phyloP scores from a whole-genome alignment of 257 asterid genomes.

The Euphrasia confusa region DNA sequence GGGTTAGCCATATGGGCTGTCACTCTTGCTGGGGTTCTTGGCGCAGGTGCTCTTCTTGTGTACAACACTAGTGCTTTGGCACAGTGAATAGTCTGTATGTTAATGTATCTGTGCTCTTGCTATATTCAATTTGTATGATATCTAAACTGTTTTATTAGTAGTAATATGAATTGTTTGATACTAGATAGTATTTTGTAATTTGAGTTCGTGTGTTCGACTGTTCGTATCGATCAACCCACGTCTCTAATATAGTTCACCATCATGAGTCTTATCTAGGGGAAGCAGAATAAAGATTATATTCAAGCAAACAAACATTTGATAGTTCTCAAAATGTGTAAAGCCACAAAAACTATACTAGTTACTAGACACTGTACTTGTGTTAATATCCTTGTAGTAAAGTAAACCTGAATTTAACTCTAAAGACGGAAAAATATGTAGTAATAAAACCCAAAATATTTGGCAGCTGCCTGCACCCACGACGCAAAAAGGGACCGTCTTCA shows the following conservation, averaged over 20 bases:
- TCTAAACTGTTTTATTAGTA: too few relatives aligned
- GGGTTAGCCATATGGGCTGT: slow-evolving; percentile 93
- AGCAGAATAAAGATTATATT: slow-evolving; percentile 16
- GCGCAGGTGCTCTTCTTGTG: slow-evolving; percentile 94
- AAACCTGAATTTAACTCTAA: too few relatives aligned
- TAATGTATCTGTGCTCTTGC: too few relatives aligned
- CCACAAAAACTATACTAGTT: slow-evolving; percentile 7
- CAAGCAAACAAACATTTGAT: slow-evolving; percentile 20
- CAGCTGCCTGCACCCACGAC: slow-evolving; percentile 19
- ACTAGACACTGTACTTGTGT: slow-evolving; percentile 33
- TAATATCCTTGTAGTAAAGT: slow-evolving; percentile 5
- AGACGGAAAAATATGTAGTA: too few relatives aligned
- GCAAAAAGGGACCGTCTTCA: slow-evolving; percentile 8
- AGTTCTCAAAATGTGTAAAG: slow-evolving; percentile 25
- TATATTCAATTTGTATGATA: too few relatives aligned
- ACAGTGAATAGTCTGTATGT: slow-evolving; percentile 33
- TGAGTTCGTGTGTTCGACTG: too few relatives aligned
- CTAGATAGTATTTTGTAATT: too few relatives aligned
- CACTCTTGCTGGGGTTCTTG: slow-evolving; percentile 67
- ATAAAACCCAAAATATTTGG: too few relatives aligned
- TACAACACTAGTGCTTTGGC: slow-evolving; percentile 95
- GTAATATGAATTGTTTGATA: too few relatives aligned
- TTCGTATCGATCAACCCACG: too few relatives aligned
- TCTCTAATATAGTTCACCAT: too few relatives aligned
- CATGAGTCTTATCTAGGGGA: too few relatives aligned